A percentile compares a stretch with the other conserved stretches of the same genome.
These are phyloP conservation scores for Davidsoniella virescens DNA, from an alignment of 2,329 filamentous ascomycete species.

Conservation along the genomic window DNA sequence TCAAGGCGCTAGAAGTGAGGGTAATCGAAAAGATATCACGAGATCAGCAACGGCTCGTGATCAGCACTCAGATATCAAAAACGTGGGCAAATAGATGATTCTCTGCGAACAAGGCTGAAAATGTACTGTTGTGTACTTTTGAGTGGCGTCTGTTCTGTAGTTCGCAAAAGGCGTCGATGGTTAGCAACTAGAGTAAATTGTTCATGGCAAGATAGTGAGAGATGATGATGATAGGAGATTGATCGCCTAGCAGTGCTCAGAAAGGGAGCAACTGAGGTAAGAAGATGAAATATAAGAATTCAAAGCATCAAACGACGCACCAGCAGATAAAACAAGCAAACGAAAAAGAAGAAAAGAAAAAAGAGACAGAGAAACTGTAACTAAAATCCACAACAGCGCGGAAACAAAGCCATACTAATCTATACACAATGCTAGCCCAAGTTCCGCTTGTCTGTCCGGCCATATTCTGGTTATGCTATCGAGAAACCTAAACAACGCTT, in stretches of 20 bases:
- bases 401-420: not conserved
- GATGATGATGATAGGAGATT: not conserved
- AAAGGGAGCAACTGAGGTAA: not conserved
- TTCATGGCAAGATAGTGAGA: not conserved
- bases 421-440: too few relatives aligned
- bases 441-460: too few relatives aligned
- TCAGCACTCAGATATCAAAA: not conserved
- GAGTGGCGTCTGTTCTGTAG: too few relatives aligned
- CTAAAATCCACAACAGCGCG: not conserved
- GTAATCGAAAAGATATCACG: not conserved
- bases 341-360: not conserved
- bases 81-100: not conserved
- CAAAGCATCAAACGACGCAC: slow-evolving; percentile 2
- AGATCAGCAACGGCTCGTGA: not conserved
- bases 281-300: slow-evolving; percentile 4
- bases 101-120: too few relatives aligned
- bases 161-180: not conserved
- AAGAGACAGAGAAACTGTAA: not conserved
- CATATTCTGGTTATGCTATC: too few relatives aligned
- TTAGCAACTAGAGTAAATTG: not conserved
- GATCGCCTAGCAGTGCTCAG: not conserved
- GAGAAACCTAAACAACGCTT: slow-evolving; percentile 2
- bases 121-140: too few relatives aligned
- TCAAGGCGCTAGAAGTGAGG: slow-evolving; percentile 1
- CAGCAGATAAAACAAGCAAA: slow-evolving; percentile 1